Base-by-base conservation (phyloP, 176 grass and related monocot species). In the Alloteropsis semialata region DNA sequence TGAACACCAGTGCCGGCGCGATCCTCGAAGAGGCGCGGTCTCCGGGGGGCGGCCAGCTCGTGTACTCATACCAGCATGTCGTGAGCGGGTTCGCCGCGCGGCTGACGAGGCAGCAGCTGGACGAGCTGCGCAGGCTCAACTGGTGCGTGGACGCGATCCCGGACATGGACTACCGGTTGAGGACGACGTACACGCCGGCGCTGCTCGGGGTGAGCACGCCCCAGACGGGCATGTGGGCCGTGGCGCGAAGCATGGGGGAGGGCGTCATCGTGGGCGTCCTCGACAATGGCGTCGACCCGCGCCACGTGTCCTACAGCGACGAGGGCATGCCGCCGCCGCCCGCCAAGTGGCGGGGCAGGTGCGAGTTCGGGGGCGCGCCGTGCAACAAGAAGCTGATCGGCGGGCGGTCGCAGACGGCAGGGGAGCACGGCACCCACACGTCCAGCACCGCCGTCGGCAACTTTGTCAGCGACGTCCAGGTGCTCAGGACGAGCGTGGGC, bases 361-460 rank as follows among this genome's bases (percentile, higher is more conserved):
- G 94, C 70, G 86, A 91, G 22, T 97, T 89, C 63, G 89, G 80
- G 0, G 62, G 32, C 51, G 77, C 81, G 19, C 65, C 83, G 10
- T 97, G 94, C 91, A 97, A 91, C 81, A 85, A 75, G 74, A 97
- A 97, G 85, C 73, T 93, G 3, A 89, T 97, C 69, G 91, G 87
- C 16, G 94, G 91, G 41, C 69, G 29, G 48, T 83, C 90, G 5
- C 19, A 5, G 81, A 78, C 11, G 10, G 63, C 72, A 1, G 68
- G 77, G 34, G 32, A 63, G 60, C 94, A 97, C 80, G 91, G 89
- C 28, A 93, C 89, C 22, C 94, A 97, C 84, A 91, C 84, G 5
- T 83, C 94, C 4, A 89, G 94, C 84, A 91, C 89, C 10, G 91
- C 94, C 32, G 91, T 86, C 0, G 91, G 94, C 5, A 43, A 60